Evolutionary conservation across 345 rosid species (phyloP).

Genomic region (Clausena lansium): DNA sequence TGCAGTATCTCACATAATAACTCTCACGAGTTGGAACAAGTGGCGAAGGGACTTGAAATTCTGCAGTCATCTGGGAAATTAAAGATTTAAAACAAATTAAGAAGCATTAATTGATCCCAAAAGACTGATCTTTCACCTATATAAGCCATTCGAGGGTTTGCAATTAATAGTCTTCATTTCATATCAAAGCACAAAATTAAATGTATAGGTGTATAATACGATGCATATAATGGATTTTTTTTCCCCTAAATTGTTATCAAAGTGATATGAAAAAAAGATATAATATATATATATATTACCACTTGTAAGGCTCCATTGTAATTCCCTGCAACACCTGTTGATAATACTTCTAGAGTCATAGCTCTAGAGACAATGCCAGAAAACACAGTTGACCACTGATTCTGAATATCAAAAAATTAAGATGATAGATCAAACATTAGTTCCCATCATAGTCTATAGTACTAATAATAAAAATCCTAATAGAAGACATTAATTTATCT

Average conservation of each 20-base stretch:
- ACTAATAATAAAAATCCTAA: not conserved
- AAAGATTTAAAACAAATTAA: not conserved
- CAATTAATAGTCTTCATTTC: not conserved
- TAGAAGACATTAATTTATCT: not conserved
- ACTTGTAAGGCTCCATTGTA: slow-evolving; percentile 77
- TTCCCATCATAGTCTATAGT: not conserved
- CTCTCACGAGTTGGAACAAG: slow-evolving; percentile 76
- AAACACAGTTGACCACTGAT: slow-evolving; percentile 75
- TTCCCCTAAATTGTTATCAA: not conserved
- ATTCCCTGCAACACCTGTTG: slow-evolving; percentile 65
- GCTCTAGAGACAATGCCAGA: slow-evolving; percentile 71
- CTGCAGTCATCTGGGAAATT: slow-evolving; percentile 73
- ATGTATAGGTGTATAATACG: no score
- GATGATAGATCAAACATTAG: not conserved
- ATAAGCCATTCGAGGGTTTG: not conserved
- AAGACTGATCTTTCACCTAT: not conserved
- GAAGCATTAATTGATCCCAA: not conserved
- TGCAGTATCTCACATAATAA: slow-evolving; percentile 72
- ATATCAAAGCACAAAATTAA: no score
- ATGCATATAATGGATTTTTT: no score
- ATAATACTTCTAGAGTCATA: slow-evolving; percentile 56
- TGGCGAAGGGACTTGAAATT: slow-evolving; percentile 74
- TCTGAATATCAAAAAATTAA: slow-evolving; percentile 36
- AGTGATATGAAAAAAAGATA: not conserved
- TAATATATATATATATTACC: slow-evolving; percentile 29